Conservation (phyloP, 2,329 filamentous ascomycete species). For the Calonectria honghensis region DNA sequence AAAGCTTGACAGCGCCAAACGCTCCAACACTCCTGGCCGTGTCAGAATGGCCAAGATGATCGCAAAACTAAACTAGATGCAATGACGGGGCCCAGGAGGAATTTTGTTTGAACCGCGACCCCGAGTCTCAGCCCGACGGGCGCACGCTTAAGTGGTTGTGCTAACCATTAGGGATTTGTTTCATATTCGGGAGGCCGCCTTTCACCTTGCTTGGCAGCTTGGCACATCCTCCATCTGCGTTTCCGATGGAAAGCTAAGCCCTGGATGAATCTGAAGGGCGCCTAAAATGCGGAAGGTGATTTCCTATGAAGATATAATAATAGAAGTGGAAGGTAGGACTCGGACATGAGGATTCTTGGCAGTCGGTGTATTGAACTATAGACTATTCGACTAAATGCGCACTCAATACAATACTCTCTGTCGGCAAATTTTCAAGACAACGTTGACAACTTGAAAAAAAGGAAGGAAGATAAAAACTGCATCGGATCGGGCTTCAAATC, state of each 20-base stretch:
- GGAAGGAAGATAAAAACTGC: neutral
- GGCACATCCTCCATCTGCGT: neutral
- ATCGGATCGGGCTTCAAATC: too few species aligned
- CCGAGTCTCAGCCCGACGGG: slow-evolving; percentile 1
- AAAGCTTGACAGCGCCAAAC: slow-evolving; percentile 33
- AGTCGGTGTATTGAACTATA: neutral
- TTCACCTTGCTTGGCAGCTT: slow-evolving; percentile 24
- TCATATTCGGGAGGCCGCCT: slow-evolving; percentile 29
- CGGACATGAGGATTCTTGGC: neutral
- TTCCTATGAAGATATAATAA: slow-evolving; percentile 2
- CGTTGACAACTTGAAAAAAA: neutral
- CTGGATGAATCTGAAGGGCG: slow-evolving; percentile 24
- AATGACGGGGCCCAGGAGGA: slow-evolving; percentile 27
- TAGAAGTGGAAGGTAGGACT: neutral
- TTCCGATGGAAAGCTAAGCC: slow-evolving; percentile 18
- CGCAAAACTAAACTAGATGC: slow-evolving; percentile 30
- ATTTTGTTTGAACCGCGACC: neutral
- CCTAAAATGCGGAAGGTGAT: slow-evolving; percentile 2
- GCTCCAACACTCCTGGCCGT: slow-evolving; percentile 22
- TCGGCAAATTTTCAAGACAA: neutral
- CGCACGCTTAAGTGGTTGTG: slow-evolving; percentile 36
- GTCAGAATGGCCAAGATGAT: slow-evolving; percentile 29
- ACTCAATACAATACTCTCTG: neutral
- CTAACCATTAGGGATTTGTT: slow-evolving; percentile 31
- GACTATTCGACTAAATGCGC: neutral